These are phyloP conservation scores for Ampelomyces quisqualis DNA, from an alignment of 2,329 filamentous ascomycete species.

Conservation along the genomic window DNA sequence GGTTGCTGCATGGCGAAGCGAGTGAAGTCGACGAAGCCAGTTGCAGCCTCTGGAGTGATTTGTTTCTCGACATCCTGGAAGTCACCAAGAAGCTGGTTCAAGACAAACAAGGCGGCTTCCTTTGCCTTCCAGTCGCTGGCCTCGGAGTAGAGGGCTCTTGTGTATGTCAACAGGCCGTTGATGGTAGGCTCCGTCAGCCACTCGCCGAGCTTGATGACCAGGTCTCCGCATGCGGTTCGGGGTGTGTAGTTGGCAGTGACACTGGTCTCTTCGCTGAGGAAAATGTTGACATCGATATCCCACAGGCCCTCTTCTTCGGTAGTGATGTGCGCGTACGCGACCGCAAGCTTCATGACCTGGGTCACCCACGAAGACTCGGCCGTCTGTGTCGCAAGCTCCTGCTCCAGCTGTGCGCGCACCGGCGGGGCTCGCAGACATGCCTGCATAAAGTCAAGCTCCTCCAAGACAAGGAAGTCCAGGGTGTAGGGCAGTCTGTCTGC, in stretches of 20 bases:
- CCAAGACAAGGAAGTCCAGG: constrained; percentile 86
- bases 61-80: constrained; percentile 74
- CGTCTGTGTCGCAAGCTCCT: constrained; percentile 65
- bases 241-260: constrained; percentile 96
- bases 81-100: constrained; percentile 81
- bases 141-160: constrained; percentile 68
- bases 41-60: constrained; percentile 68
- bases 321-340: constrained; percentile 85
- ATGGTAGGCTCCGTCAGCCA: constrained; percentile 77
- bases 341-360: constrained; percentile 81
- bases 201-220: constrained; percentile 89
- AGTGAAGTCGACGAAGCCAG: constrained; percentile 77
- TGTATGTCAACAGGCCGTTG: constrained; percentile 76
- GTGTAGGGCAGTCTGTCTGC: constrained; percentile 91
- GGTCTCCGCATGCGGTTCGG: constrained; percentile 85
- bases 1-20: constrained; percentile 71
- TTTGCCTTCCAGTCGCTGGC: constrained; percentile 62
- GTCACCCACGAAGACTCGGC: constrained; percentile 70
- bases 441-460: constrained; percentile 94
- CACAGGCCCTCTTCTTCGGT: constrained; percentile 91
- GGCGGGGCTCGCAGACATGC: constrained; percentile 84
- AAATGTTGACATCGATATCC: constrained; percentile 96
- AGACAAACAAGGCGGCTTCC: constrained; percentile 80
- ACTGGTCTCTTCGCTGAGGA: constrained; percentile 90
- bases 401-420: constrained; percentile 84